A percentile compares a stretch with the other conserved stretches of the same genome.
Evolutionary conservation across 257 asterid genomes (phyloP).

Genomic region (Perilla frutescens): DNA sequence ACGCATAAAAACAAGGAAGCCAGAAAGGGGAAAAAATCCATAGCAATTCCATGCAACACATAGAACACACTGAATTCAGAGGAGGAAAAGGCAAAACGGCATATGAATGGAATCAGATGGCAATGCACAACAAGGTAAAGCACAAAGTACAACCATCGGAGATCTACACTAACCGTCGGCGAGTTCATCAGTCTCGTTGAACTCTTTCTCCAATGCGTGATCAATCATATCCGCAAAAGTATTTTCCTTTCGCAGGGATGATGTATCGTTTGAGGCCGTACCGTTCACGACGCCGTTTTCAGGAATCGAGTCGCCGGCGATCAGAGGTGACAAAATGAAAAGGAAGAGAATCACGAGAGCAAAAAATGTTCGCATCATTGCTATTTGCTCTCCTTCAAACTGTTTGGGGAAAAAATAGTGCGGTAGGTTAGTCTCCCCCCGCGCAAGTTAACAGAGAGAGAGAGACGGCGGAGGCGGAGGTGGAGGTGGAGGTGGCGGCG

Average conservation of each 20-base stretch:
- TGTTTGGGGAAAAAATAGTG: not conserved
- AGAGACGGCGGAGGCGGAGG: not conserved
- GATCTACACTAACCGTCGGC: conserved; percentile 61
- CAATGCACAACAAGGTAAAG: conserved; percentile 32
- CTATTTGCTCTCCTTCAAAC: not conserved
- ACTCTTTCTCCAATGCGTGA: conserved; percentile 79
- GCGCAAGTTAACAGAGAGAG: conserved; percentile 32
- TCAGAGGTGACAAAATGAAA: conserved; percentile 35
- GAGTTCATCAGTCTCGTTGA: conserved; percentile 73
- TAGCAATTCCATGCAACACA: conserved; percentile 25
- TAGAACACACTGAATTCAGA: not conserved
- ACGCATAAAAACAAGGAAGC: conserved; percentile 24
- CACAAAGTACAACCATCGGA: conserved; percentile 25
- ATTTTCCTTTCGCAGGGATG: conserved; percentile 49
- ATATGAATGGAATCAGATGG: not conserved
- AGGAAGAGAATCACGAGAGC: conserved; percentile 36
- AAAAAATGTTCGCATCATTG: conserved; percentile 36
- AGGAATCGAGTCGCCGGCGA: conserved; percentile 47
- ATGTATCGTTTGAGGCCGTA: conserved; percentile 39
- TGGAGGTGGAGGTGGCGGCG: conserved; percentile 25
- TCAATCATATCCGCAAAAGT: conserved; percentile 67
- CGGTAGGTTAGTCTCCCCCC: conserved; percentile 33
- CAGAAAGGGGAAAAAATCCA: conserved; percentile 11
- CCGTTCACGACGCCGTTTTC: conserved; percentile 41
- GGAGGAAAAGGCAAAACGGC: not conserved